These are phyloP conservation scores for Hymenoscyphus fructigenus DNA, from an alignment of 2,329 filamentous ascomycete genomes.

Conservation along the genomic window DNA sequence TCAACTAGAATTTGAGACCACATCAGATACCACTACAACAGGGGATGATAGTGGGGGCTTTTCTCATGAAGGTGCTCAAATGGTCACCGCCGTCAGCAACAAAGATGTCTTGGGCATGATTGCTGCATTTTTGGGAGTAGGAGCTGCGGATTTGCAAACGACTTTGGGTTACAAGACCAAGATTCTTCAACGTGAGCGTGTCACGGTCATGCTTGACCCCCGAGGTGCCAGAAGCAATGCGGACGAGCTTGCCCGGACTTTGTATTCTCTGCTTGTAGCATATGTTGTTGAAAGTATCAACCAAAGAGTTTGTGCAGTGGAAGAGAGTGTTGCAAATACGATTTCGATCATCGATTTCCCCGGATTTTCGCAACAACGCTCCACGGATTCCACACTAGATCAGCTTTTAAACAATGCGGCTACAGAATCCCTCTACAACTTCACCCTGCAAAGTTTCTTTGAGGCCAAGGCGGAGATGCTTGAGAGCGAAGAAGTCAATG, in stretches of 20 bases:
- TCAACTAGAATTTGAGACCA: conserved; percentile 88
- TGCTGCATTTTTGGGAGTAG: conserved; percentile 91
- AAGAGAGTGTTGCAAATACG: conserved; percentile 89
- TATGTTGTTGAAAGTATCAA: conserved; percentile 94
- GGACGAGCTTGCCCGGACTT: conserved; percentile 86
- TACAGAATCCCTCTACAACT: conserved; percentile 87
- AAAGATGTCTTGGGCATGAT: conserved; percentile 84
- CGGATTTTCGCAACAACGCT: conserved; percentile 82
- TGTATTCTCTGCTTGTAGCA: conserved; percentile 91
- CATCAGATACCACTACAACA: conserved; percentile 72
- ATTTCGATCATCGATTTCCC: conserved; percentile 96
- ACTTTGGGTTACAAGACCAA: conserved; percentile 95
- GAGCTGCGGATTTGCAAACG: conserved; percentile 75
- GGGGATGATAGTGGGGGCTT: conserved; percentile 94
- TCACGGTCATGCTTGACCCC: conserved; percentile 98
- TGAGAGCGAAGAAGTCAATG: conserved; percentile 88
- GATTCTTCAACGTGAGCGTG: conserved; percentile 91
- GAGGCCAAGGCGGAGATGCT: conserved; percentile 90
- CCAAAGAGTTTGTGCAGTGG: conserved; percentile 79
- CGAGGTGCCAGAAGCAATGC: conserved; percentile 87
- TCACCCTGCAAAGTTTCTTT: conserved; percentile 93
- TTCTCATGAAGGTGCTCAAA: conserved; percentile 89
- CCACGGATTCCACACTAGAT: conserved; percentile 83
- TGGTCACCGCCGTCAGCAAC: conserved; percentile 84
- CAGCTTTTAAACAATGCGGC: conserved; percentile 95